Percentiles rank a stretch among this genome's conserved stretches.
phyloP scores from a whole-genome alignment of 371 early-diverging fungal genomes.

The Dipsacomyces acuminosporus region DNA sequence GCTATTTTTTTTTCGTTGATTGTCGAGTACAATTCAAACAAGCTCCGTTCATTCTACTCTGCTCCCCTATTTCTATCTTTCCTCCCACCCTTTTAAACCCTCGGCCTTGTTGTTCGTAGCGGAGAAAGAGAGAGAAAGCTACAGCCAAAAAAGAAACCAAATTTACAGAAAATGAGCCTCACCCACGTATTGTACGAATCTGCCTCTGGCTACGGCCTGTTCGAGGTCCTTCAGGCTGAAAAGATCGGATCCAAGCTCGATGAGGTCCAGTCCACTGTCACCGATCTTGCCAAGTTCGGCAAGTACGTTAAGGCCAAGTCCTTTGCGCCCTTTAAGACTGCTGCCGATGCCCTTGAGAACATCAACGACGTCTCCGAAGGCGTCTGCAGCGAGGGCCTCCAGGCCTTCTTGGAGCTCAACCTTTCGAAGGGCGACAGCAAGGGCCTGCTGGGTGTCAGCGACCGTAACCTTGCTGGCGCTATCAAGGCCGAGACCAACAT shows the following conservation, averaged over 20 bases:
- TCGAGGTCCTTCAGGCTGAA: slow-evolving; percentile 90
- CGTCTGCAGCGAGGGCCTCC: slow-evolving; percentile 55
- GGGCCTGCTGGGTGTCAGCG: slow-evolving; percentile 80
- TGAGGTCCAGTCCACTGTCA: slow-evolving; percentile 75
- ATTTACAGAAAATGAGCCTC: slow-evolving; percentile 31
- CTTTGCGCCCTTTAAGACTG: slow-evolving; percentile 93
- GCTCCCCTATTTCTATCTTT: not conserved
- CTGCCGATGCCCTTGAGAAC: slow-evolving; percentile 96
- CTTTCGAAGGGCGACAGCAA: slow-evolving; percentile 69
- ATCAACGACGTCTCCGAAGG: slow-evolving; percentile 97
- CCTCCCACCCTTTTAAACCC: too few relatives aligned
- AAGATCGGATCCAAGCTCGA: slow-evolving; percentile 92
- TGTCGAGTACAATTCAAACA: too few relatives aligned
- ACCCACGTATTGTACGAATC: slow-evolving; percentile 80
- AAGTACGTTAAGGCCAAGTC: slow-evolving; percentile 88
- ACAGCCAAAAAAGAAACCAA: too few relatives aligned
- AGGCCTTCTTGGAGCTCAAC: slow-evolving; percentile 92
- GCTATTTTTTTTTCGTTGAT: too few relatives aligned
- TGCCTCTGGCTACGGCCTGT: slow-evolving; percentile 94
- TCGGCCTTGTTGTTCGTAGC: too few relatives aligned
- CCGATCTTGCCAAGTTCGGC: slow-evolving; percentile 87
- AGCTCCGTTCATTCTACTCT: not conserved
- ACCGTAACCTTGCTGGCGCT: slow-evolving; percentile 86
- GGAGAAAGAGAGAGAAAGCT: too few relatives aligned
- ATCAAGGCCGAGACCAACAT: slow-evolving; percentile 74